Percentiles rank a stretch among this genome's conserved stretches.
Evolutionary conservation across 73 alveolate species (phyloP).

Genomic region (Halteria grandinella): DNA sequence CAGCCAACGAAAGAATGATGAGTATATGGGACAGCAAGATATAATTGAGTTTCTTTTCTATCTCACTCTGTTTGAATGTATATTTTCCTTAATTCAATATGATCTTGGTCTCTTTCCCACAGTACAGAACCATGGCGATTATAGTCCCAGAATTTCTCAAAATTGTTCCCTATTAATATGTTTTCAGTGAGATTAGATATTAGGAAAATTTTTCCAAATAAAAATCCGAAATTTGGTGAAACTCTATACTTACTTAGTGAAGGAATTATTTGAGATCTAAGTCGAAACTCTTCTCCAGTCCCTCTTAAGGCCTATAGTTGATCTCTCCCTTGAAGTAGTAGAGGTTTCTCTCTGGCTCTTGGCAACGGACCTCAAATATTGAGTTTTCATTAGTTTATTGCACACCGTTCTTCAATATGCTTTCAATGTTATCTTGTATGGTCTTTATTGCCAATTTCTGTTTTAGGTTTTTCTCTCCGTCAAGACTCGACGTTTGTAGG

Average conservation of each 20-base stretch:
- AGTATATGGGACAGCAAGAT: neutral
- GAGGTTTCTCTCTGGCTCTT: neutral
- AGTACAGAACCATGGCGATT: slow-evolving; percentile 10
- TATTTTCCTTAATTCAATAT: slow-evolving; percentile 24
- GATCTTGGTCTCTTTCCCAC: slow-evolving; percentile 22
- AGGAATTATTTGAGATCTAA: neutral
- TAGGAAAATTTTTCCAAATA: no score
- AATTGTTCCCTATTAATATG: slow-evolving; percentile 36
- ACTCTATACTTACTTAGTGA: neutral
- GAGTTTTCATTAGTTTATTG: neutral
- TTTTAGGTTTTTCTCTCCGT: slow-evolving; percentile 45
- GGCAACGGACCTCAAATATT: neutral
- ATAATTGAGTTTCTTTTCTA: neutral
- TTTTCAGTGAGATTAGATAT: no score
- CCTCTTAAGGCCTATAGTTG: neutral
- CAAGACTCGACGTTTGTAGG: slow-evolving; percentile 24
- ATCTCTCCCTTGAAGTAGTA: neutral
- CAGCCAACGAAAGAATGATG: slow-evolving; percentile 1
- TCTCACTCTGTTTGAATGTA: neutral
- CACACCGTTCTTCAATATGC: neutral
- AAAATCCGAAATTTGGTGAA: no score
- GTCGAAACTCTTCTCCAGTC: neutral
- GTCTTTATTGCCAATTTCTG: slow-evolving; percentile 16
- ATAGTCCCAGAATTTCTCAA: slow-evolving; percentile 7
- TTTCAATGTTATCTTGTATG: neutral